Percentiles rank a stretch among this genome's conserved stretches.
Evolutionary conservation across 306 rosid genomes (phyloP).

Genomic region (Cicer cuneatum): DNA sequence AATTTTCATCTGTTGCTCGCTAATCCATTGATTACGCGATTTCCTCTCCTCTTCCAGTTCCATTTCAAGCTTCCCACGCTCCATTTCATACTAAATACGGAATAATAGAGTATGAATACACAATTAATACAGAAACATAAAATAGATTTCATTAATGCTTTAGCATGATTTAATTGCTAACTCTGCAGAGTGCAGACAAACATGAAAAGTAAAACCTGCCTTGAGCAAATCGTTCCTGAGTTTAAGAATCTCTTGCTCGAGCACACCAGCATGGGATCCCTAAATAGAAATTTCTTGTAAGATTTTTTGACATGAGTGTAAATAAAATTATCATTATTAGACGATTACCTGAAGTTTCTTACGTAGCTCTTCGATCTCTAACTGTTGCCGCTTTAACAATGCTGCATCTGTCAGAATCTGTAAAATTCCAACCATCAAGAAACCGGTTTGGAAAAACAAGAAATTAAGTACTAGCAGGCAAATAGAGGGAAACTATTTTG

Average conservation of each 20-base stretch:
- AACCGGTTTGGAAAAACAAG: slow-evolving; percentile 6
- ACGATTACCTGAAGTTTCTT: slow-evolving; percentile 80
- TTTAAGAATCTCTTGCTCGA: slow-evolving; percentile 87
- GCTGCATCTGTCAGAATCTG: slow-evolving; percentile 96
- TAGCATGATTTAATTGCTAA: slow-evolving; percentile 21
- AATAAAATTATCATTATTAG: slow-evolving; percentile 31
- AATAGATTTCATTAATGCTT: slow-evolving; percentile 26
- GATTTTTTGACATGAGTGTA: slow-evolving; percentile 16
- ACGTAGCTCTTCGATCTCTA: slow-evolving; percentile 91
- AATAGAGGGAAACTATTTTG: slow-evolving; percentile 12
- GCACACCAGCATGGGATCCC: slow-evolving; percentile 97
- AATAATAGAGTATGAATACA: slow-evolving; percentile 44
- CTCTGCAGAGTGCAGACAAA: slow-evolving; percentile 22
- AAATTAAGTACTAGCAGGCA: slow-evolving; percentile 9
- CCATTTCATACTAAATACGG: slow-evolving; percentile 89
- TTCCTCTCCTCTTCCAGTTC: slow-evolving; percentile 88
- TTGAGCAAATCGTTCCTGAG: slow-evolving; percentile 89
- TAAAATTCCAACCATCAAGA: slow-evolving; percentile 30
- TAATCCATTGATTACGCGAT: slow-evolving; percentile 65
- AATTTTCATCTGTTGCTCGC: slow-evolving; percentile 69
- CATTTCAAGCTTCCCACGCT: slow-evolving; percentile 86
- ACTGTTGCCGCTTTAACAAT: slow-evolving; percentile 86
- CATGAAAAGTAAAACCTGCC: slow-evolving; percentile 53
- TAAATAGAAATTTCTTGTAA: slow-evolving; percentile 42
- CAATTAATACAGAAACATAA: slow-evolving; percentile 16